A percentile compares a stretch with the other conserved stretches of the same genome.
Evolutionary conservation across 176 grass and related monocot genomes (phyloP).

Genomic region (Aegilops umbellulata): DNA sequence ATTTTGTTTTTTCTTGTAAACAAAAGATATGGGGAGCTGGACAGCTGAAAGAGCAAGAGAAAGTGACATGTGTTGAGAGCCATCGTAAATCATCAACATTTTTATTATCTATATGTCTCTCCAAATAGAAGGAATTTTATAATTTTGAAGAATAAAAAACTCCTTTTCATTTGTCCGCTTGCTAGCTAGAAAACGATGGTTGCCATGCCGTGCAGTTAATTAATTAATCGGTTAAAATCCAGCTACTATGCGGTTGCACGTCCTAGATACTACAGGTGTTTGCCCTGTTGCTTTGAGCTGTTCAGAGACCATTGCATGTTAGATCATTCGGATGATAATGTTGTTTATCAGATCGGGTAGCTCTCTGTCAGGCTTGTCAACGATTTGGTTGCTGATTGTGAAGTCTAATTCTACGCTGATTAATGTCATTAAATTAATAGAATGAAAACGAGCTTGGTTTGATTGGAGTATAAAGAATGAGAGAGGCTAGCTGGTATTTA

Average conservation of each 20-base stretch:
- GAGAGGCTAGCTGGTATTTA: too few relatives aligned
- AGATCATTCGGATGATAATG: background rate
- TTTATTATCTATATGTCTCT: too few relatives aligned
- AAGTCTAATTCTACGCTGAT: background rate
- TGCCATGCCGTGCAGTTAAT: background rate
- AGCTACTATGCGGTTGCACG: background rate
- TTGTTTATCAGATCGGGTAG: background rate
- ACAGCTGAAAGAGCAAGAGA: background rate
- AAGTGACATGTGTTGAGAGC: background rate
- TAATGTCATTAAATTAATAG: too few relatives aligned
- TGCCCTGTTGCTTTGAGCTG: background rate
- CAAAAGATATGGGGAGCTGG: background rate
- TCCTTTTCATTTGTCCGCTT: background rate
- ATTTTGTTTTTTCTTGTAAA: background rate
- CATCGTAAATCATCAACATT: too few relatives aligned
- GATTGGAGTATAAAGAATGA: too few relatives aligned
- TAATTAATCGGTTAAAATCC: background rate
- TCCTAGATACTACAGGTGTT: background rate
- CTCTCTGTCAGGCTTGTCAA: background rate
- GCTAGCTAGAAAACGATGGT: background rate
- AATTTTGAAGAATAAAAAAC: too few relatives aligned
- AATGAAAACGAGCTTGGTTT: too few relatives aligned
- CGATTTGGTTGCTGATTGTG: background rate
- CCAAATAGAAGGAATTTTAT: too few relatives aligned
- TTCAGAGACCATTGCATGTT: background rate